phyloP scores from a whole-genome alignment of 1,139 yeast species.

The Debaryomycetaceae sp. region DNA sequence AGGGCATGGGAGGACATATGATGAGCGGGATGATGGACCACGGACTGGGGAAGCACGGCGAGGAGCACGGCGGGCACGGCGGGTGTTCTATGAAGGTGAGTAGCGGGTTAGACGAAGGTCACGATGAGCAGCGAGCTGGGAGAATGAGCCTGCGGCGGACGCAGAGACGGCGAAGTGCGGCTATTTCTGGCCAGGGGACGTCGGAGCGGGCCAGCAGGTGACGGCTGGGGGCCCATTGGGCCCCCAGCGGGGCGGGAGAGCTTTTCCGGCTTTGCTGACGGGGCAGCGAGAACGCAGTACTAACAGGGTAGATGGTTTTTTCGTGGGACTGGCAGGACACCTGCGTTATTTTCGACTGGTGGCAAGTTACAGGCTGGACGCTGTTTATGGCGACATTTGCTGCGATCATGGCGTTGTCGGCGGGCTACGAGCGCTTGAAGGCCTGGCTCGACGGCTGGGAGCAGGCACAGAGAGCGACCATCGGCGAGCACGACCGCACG shows the following conservation, averaged over 20 bases:
- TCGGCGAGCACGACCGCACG: constrained; percentile 11
- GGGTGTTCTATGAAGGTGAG: background rate
- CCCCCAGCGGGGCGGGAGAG: no score
- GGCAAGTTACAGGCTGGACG: constrained; percentile 61
- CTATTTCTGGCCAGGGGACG: no score
- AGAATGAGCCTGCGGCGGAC: no score
- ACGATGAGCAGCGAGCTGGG: background rate
- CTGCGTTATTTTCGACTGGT: constrained; percentile 72
- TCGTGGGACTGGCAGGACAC: constrained; percentile 76
- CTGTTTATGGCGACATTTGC: constrained; percentile 53
- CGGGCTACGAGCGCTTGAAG: constrained; percentile 61
- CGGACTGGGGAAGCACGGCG: background rate
- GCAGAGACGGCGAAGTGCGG: no score
- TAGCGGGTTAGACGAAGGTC: background rate
- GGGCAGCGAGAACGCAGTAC: background rate
- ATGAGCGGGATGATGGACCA: background rate
- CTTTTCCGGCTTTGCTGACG: no score
- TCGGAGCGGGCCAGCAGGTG: no score
- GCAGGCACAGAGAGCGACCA: constrained; percentile 12
- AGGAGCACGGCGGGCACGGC: background rate
- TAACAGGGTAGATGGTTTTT: constrained; percentile 56
- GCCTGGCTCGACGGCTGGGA: constrained; percentile 33
- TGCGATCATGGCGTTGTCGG: constrained; percentile 47
- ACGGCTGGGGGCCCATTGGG: no score
- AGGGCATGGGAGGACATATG: background rate